Evolutionary conservation across 2,329 filamentous ascomycete genomes (phyloP).

Genomic region (Allantophomopsis lycopodina): DNA sequence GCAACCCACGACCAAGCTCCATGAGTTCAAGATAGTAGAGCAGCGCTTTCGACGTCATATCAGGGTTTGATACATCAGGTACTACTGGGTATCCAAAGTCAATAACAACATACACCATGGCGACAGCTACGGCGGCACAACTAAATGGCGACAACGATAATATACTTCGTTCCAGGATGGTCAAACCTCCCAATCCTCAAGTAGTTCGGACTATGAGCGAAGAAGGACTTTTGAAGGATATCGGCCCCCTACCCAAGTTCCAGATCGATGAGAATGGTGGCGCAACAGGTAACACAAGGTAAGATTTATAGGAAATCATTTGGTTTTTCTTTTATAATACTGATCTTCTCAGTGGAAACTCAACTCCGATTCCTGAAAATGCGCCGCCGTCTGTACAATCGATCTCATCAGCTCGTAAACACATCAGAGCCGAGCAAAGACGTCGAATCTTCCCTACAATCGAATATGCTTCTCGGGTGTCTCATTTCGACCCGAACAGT

Average conservation of each 20-base stretch:
- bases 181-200: conserved; percentile 12
- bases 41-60: too few species aligned
- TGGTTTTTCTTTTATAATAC: not conserved
- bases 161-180: conserved; percentile 16
- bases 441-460: conserved; percentile 85
- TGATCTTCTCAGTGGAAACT: conserved; percentile 47
- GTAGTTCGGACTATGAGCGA: conserved; percentile 12
- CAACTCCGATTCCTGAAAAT: conserved; percentile 75
- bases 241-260: conserved; percentile 4
- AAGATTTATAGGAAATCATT: not conserved
- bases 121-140: conserved; percentile 13
- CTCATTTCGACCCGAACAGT: conserved; percentile 86
- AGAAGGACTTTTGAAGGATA: conserved; percentile 11
- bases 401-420: conserved; percentile 72
- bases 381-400: conserved; percentile 86
- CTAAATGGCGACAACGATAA: conserved; percentile 14
- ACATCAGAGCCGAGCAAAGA: conserved; percentile 67
- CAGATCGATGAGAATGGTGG: conserved; percentile 7
- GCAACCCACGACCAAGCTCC: too few species aligned
- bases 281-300: conserved; percentile 15
- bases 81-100: not conserved
- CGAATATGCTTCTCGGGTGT: conserved; percentile 80
- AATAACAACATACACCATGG: conserved; percentile 8
- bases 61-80: too few species aligned
- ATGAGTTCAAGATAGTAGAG: too few species aligned